Conservation (phyloP, 495 filamentous ascomycete genomes). For the Podospora bellae-mahoneyi region DNA sequence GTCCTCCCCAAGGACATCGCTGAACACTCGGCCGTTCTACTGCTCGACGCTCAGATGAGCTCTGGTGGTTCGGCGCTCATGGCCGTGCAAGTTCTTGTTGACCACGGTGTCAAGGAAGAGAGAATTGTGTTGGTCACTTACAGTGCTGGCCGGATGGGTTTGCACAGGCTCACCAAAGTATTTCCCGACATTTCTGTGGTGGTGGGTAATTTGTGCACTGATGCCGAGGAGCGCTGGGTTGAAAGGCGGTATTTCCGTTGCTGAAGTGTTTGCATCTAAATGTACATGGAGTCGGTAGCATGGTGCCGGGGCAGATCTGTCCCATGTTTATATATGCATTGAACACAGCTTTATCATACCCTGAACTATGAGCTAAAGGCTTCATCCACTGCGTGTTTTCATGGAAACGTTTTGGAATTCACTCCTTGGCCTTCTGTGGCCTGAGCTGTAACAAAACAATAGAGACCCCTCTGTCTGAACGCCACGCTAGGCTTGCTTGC, state of each 20-base stretch:
- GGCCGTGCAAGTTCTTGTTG: conserved; percentile 89
- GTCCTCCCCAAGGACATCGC: conserved; percentile 69
- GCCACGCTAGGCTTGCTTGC: background rate
- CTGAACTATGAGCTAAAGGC: background rate
- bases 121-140: conserved; percentile 57
- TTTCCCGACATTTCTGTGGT: conserved; percentile 83
- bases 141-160: conserved; percentile 46
- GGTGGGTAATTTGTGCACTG: conserved; percentile 61
- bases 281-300: background rate
- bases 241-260: conserved; percentile 40
- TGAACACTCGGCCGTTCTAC: conserved; percentile 70
- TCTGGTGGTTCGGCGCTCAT: conserved; percentile 91
- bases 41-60: conserved; percentile 91
- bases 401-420: background rate
- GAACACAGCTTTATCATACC: background rate
- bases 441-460: background rate
- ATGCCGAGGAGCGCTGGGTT: conserved; percentile 39
- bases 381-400: background rate
- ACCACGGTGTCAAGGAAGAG: conserved; percentile 86
- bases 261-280: conserved; percentile 25
- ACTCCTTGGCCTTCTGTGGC: background rate
- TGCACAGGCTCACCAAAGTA: conserved; percentile 78
- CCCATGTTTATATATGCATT: background rate
- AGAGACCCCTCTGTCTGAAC: background rate
- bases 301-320: background rate